Conservation (phyloP, 2,329 filamentous ascomycete genomes). For the Didymella pinodella region DNA sequence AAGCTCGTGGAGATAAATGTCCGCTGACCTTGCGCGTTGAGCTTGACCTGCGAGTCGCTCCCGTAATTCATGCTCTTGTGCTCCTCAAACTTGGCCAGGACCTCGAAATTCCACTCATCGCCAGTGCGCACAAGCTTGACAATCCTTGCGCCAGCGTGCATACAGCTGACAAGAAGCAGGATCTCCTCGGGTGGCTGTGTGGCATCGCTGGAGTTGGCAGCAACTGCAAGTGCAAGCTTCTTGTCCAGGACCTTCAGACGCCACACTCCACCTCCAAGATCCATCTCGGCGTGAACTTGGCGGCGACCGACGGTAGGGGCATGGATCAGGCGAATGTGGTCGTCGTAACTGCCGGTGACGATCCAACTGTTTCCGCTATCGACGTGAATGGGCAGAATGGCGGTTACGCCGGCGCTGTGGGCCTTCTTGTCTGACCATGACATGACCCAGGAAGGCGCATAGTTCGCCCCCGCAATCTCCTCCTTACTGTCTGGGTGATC, state of each 20-base stretch:
- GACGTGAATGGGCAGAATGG: conserved; percentile 75
- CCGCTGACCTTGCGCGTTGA: conserved; percentile 36
- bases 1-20: conserved; percentile 76
- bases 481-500: conserved; percentile 17
- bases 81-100: conserved; percentile 78
- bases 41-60: conserved; percentile 68
- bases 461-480: conserved; percentile 9
- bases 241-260: conserved; percentile 70
- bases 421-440: conserved; percentile 62
- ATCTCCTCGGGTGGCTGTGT: conserved; percentile 30
- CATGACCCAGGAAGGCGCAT: conserved; percentile 24
- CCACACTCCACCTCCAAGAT: conserved; percentile 87
- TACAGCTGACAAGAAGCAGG: conserved; percentile 77
- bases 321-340: conserved; percentile 74
- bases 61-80: conserved; percentile 97
- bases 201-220: conserved; percentile 27
- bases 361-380: conserved; percentile 61
- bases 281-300: conserved; percentile 67
- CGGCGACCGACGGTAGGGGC: conserved; percentile 51
- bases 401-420: conserved; percentile 85
- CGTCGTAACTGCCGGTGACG: conserved; percentile 91
- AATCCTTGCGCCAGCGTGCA: conserved; percentile 86
- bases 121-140: conserved; percentile 53
- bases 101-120: conserved; percentile 65
- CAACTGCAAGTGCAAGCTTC: conserved; percentile 23